Evolutionary conservation across 2,329 filamentous ascomycete genomes (phyloP).

Genomic region (Cladosporium phlei): DNA sequence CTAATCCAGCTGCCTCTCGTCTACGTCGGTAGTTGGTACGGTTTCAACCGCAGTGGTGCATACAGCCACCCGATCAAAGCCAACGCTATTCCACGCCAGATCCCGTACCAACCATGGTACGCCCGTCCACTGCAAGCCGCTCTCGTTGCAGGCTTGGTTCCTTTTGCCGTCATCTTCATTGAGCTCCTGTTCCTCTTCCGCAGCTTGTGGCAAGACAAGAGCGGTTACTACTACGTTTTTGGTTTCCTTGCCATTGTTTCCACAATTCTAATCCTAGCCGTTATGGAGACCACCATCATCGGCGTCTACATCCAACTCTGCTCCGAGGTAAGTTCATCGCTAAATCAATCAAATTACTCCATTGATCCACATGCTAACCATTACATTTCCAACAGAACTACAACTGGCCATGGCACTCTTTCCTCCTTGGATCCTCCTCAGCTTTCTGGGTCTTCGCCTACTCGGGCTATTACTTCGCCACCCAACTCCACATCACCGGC

Average conservation of each 20-base stretch:
- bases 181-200: constrained; percentile 84
- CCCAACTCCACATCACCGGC: constrained; percentile 74
- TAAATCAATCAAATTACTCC: too few relatives aligned
- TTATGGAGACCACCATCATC: constrained; percentile 79
- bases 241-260: constrained; percentile 75
- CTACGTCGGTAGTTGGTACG: constrained; percentile 73
- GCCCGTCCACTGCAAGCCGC: constrained; percentile 58
- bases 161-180: constrained; percentile 84
- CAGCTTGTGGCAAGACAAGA: constrained; percentile 85
- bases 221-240: constrained; percentile 87
- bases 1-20: constrained; percentile 82
- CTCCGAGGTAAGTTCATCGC: constrained; percentile 58
- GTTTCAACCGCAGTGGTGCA: constrained; percentile 60
- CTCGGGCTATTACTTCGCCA: constrained; percentile 77
- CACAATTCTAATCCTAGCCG: constrained; percentile 66
- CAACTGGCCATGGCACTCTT: constrained; percentile 90
- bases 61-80: constrained; percentile 84
- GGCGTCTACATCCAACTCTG: constrained; percentile 78
- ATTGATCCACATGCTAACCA: constrained; percentile 17
- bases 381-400: constrained; percentile 54
- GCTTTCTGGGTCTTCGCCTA: constrained; percentile 79
- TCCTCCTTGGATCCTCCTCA: constrained; percentile 71
- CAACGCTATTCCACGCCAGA: constrained; percentile 63
- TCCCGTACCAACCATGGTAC: constrained; percentile 75
- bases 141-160: constrained; percentile 70